Base-by-base conservation (phyloP, 2,329 filamentous ascomycete genomes). In the Akanthomyces muscarius region DNA sequence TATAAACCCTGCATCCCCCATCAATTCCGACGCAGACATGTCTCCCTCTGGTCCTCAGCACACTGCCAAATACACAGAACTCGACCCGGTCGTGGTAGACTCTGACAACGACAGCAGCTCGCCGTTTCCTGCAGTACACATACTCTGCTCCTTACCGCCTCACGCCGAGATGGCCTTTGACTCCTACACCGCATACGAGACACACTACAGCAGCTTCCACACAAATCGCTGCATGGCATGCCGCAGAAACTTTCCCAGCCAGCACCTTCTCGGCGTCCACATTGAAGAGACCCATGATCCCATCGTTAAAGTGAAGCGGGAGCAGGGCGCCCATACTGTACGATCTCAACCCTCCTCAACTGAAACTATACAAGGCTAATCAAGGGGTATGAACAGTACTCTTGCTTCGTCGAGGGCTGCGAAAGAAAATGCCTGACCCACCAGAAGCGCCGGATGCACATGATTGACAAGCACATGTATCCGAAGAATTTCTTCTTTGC, bases 391-490 rank as follows among this genome's bases (percentile, higher is more conserved):
- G 30, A 18, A 42, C 36, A 95, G 87, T 97, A 89, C 75, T 87
- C 86, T 5, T 99, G 95, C 77, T 96, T 98, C 70, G 87, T 97
- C 7, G 90, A 97, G 71, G 88, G 83, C 55, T 99, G 95, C 74
- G 91, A 95, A 64, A 86, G 90, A 67, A 88, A 92, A 72, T 97
- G 93, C 77, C 86, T 85, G 62, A 92, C 90, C 4, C 87, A 89
- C 36, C 87, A 91, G 70, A 98, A 97, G 76, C 86, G 95, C 51
- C 84, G 91, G 41, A 86, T 91, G 73, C 94, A 99, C 79, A 81
- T 97, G 67, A 91, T 97, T 68, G 93, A 97, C 79, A 97, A 97
- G 77, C 95, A 99, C 75, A 84, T 89, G 77, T 99, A 95, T 72
- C 94, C 93, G 13, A 87, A 86, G 72, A 90, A 91, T 70, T 97